Evolutionary conservation across 805 yeast species (phyloP).

Genomic region (Teunomyces pallodes): DNA sequence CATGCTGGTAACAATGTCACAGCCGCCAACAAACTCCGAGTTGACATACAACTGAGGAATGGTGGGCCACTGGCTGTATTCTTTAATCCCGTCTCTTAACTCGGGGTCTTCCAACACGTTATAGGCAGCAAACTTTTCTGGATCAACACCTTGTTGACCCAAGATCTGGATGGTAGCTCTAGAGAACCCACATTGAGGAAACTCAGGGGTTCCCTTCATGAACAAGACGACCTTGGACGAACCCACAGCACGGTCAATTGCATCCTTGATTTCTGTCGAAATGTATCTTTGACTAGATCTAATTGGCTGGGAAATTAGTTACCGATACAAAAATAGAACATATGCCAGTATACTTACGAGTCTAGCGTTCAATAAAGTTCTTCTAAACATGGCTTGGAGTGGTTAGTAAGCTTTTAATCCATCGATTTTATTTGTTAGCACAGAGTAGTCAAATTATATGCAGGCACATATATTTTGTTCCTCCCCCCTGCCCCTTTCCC

Average conservation of each 20-base stretch:
- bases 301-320: neutral
- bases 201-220: constrained; percentile 98
- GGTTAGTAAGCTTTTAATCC: constrained; percentile 7
- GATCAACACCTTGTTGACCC: constrained; percentile 97
- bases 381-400: constrained; percentile 15
- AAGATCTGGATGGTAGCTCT: constrained; percentile 89
- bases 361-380: constrained; percentile 11
- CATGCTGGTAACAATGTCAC: constrained; percentile 92
- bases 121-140: constrained; percentile 92
- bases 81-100: constrained; percentile 92
- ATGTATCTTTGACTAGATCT: constrained; percentile 41
- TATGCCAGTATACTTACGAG: constrained; percentile 11
- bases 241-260: constrained; percentile 80
- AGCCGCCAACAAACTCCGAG: constrained; percentile 94
- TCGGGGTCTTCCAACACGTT: constrained; percentile 95
- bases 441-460: neutral
- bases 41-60: constrained; percentile 93
- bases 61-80: constrained; percentile 96
- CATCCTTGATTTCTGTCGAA: constrained; percentile 75
- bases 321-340: neutral
- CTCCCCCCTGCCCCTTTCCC: no score
- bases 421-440: constrained; percentile 3
- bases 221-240: constrained; percentile 94
- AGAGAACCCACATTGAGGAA: constrained; percentile 97
- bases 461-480: neutral